Evolutionary conservation across 768 basidiomycete genomes (phyloP).

Genomic region (Panellus pusillus): DNA sequence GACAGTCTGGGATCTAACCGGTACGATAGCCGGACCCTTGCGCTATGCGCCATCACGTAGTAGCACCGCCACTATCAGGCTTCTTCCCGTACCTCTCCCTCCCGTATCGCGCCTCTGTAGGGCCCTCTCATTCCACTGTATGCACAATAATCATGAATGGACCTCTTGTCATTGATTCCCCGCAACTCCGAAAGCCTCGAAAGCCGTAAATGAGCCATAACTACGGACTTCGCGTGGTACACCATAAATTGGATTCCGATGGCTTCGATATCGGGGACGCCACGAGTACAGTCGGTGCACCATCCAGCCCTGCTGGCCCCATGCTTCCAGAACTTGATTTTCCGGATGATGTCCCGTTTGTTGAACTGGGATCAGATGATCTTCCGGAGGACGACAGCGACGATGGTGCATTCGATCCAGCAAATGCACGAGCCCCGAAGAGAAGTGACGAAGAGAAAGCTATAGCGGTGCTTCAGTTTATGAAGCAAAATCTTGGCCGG

Average conservation of each 20-base stretch:
- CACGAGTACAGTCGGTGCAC: neutral
- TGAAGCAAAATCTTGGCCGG: too few relatives aligned
- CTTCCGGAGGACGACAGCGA: neutral
- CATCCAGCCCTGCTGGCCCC: neutral
- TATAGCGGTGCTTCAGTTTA: too few relatives aligned
- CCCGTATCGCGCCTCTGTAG: neutral
- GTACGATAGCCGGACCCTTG: neutral
- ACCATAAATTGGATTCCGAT: neutral
- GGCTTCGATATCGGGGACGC: conserved; percentile 1
- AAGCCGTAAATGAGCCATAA: neutral
- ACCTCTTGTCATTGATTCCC: neutral
- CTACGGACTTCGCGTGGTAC: neutral
- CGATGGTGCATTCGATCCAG: neutral
- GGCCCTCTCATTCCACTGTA: neutral
- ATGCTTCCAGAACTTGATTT: neutral
- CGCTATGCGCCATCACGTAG: neutral
- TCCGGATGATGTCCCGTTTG: neutral
- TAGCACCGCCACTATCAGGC: neutral
- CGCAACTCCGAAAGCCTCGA: neutral
- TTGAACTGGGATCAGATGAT: neutral
- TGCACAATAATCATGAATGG: neutral
- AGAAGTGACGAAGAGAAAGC: too few relatives aligned
- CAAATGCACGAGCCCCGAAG: too few relatives aligned
- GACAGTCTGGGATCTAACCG: neutral
- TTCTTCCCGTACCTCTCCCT: neutral